Base-by-base conservation (phyloP, 805 yeast genomes). In the Nematodospora valgi region DNA sequence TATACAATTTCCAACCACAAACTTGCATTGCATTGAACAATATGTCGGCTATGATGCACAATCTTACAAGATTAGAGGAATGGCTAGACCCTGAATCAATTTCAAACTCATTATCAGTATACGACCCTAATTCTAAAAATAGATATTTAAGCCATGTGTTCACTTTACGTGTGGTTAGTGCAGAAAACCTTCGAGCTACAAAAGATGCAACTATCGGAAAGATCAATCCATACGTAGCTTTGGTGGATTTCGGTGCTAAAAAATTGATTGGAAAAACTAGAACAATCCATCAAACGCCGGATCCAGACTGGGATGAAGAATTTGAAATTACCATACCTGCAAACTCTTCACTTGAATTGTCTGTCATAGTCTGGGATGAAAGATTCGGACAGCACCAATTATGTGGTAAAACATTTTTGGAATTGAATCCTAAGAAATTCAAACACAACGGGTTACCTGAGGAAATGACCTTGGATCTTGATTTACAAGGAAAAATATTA, bases 251-350 rank as follows among this genome's bases (percentile, higher is more conserved):
- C 4, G 58, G 57, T 24, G 68, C 68, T 2, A 66, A 75, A 24
- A 68, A 62, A 34, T 77, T 78, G 19, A 62, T 85, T 22, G 89
- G 83, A 2, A 78, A 76, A 41, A 89, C 98, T 0, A 68, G 85
- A 46, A 72, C 80, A 0, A 64, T 84, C 4, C 64, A 69, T 20
- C 75, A 75, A 35, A 75, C 80, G 4, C 60, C 73, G 22, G 78
- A 79, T 47, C 96, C 97, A 0, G 75, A 72, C 11, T 91, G 94
- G 94, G 85, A 86, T 48, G 96, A 89, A 61, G 85, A 83, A 38
- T 86, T 87, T 53, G 95, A 87, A 54, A 39, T 65, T 6, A 60
- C 64, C 4, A 34, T 66, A 10, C 54, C 58, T 11, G 67, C 71
- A 0, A 58, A 66, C 15, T 56, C 70, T 2, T 52, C 72, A 2